Evolutionary conservation across 2,329 filamentous ascomycete species (phyloP).

Genomic region (Plectosphaerella sp.): DNA sequence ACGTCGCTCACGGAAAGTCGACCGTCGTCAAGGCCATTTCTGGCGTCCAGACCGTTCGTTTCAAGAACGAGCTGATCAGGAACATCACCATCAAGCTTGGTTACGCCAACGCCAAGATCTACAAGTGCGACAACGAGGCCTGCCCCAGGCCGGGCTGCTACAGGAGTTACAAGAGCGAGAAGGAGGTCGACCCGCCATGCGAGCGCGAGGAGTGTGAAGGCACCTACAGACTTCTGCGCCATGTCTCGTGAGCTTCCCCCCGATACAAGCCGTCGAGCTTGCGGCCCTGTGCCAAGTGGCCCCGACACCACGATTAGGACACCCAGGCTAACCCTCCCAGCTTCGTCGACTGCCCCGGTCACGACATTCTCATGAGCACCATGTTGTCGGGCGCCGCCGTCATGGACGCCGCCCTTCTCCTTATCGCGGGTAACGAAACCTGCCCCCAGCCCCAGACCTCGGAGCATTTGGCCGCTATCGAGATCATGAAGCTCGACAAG

Average conservation of each 20-base stretch:
- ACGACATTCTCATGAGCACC: conserved; percentile 99
- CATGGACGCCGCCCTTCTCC: conserved; percentile 95
- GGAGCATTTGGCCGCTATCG: conserved; percentile 96
- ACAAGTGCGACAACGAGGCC: conserved; percentile 90
- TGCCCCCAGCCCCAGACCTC: conserved; percentile 98
- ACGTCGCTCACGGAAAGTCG: conserved; percentile 98
- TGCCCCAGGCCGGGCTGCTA: conserved; percentile 96
- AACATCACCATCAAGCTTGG: conserved; percentile 99
- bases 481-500: conserved; percentile 99
- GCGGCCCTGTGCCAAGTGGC: background rate
- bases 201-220: conserved; percentile 89
- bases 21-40: conserved; percentile 99
- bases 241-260: conserved; percentile 71
- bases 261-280: no score
- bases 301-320: no score
- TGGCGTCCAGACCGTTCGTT: conserved; percentile 95
- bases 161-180: conserved; percentile 96
- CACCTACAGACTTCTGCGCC: conserved; percentile 81
- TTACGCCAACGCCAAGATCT: conserved; percentile 99
- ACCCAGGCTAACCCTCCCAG: conserved; percentile 37
- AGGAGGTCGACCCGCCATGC: conserved; percentile 94
- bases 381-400: conserved; percentile 99
- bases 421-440: conserved; percentile 97
- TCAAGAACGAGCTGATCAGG: conserved; percentile 99
- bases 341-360: conserved; percentile 97